A percentile compares a stretch with the other conserved stretches of the same genome.
Evolutionary conservation across 257 asterid genomes (phyloP).

Genomic region (Jasminum sambac): DNA sequence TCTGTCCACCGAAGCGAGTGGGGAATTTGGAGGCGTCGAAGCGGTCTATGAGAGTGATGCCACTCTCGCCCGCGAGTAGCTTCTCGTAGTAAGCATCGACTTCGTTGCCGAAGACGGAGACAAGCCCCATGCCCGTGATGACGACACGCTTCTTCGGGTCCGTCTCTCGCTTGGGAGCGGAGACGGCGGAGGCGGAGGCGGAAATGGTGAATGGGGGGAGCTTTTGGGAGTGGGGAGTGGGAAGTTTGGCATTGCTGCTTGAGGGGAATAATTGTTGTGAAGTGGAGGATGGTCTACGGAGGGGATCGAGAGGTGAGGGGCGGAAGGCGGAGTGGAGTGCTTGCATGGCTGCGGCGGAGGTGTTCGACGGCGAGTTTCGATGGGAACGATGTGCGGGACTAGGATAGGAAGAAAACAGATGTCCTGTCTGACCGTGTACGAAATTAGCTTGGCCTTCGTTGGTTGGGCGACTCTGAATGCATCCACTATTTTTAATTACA

Average conservation of each 20-base stretch:
- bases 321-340: constrained; percentile 35
- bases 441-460: background rate
- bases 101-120: constrained; percentile 60
- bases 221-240: constrained; percentile 18
- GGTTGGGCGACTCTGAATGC: too few species aligned
- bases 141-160: constrained; percentile 60
- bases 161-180: constrained; percentile 46
- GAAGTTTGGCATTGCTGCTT: constrained; percentile 24
- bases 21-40: constrained; percentile 61
- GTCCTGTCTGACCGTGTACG: background rate
- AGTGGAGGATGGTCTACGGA: constrained; percentile 30
- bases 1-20: constrained; percentile 59
- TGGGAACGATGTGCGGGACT: constrained; percentile 26
- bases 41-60: constrained; percentile 49
- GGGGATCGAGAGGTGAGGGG: constrained; percentile 45
- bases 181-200: constrained; percentile 32
- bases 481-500: too few species aligned
- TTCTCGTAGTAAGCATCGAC: constrained; percentile 49
- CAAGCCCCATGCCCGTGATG: constrained; percentile 58
- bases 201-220: constrained; percentile 24
- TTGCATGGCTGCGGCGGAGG: constrained; percentile 30
- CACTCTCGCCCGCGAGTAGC: constrained; percentile 52
- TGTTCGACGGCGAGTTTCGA: constrained; percentile 22
- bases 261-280: constrained; percentile 19
- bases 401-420: background rate